These are phyloP conservation scores for Lachancea cidri DNA, from an alignment of 805 yeast species.

Conservation along the genomic window DNA sequence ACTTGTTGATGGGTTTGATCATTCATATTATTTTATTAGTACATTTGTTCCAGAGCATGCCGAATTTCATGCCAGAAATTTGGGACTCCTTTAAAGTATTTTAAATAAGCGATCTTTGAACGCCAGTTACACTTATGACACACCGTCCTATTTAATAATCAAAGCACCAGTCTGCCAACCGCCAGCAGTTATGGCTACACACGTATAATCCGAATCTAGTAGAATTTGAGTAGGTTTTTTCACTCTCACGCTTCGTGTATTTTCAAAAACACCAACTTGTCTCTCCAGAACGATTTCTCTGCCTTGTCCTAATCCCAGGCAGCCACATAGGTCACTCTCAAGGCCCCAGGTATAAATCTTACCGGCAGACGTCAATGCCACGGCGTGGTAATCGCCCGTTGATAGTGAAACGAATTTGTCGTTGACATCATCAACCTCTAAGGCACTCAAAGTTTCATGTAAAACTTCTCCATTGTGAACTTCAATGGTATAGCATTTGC, in stretches of 20 bases:
- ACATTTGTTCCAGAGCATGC: slow-evolving; percentile 80
- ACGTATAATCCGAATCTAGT: slow-evolving; percentile 36
- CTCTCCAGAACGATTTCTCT: slow-evolving; percentile 16
- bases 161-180: slow-evolving; percentile 82
- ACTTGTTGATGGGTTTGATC: slow-evolving; percentile 81
- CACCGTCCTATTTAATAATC: slow-evolving; percentile 27
- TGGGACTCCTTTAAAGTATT: slow-evolving; percentile 30
- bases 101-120: slow-evolving; percentile 3
- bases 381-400: slow-evolving; percentile 66
- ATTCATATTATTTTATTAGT: slow-evolving; percentile 81
- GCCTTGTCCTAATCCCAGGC: slow-evolving; percentile 57
- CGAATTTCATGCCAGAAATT: slow-evolving; percentile 72
- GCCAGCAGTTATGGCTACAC: slow-evolving; percentile 61
- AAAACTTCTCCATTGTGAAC: slow-evolving; percentile 17
- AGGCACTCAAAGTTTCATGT: slow-evolving; percentile 9
- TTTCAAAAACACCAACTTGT: slow-evolving; percentile 30
- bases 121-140: no score
- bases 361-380: slow-evolving; percentile 60
- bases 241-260: slow-evolving; percentile 31
- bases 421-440: slow-evolving; percentile 33
- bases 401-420: slow-evolving; percentile 49
- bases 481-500: slow-evolving; percentile 33
- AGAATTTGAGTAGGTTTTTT: slow-evolving; percentile 40
- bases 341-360: slow-evolving; percentile 61
- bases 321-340: slow-evolving; percentile 59